Base-by-base conservation (phyloP, 2,329 filamentous ascomycete genomes). In the Cladosporium sp. region DNA sequence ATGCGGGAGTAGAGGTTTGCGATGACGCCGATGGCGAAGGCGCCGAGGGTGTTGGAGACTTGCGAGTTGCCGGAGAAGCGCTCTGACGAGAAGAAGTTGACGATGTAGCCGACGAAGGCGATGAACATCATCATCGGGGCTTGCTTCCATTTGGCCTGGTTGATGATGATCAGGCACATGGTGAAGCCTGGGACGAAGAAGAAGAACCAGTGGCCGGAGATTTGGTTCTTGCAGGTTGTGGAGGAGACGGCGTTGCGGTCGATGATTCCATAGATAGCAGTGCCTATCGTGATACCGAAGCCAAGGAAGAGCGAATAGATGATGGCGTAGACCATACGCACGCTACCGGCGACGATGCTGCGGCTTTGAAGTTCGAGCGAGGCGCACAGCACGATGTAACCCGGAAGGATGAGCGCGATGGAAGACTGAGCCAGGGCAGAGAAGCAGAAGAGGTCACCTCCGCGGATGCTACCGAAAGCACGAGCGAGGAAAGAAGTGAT, bases 141-240 rank as follows among this genome's bases (percentile, higher is more conserved):
- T 65, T 92, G 87, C 61, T 81, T 85, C 80, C 81, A 88, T 69
- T 89, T 89, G 54, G 86, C 86, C 59, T 92, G 87, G 68, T 91
- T 91, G 67, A 92, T 85, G 62, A 91, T 77, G 56, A 86, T 85
- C 37, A 92, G 77, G 61, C 84, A 88, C 28, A 89, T 64, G 8
- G 87, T 82, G 67, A 91, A 95, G 6, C 79, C 67, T 0, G 86
- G 80, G 0, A 92, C 89, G 63, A 89, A 90, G 31, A 85, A 72
- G 70, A 91, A 89, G 53, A 78, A 79, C 56, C 77, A 80, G 33
- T 75, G 70, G 6, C 77, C 74, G 2, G 70, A 69, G 52, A 84
- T 75, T 0, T 75, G 68, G 22, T 76, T 68, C 8, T 53, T 54
- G 61, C 75, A 77, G 3, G 59, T 64, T 0, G 72, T 76, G 2